These are phyloP conservation scores for Daldinia childiae DNA, from an alignment of 495 filamentous ascomycete species.

Conservation along the genomic window DNA sequence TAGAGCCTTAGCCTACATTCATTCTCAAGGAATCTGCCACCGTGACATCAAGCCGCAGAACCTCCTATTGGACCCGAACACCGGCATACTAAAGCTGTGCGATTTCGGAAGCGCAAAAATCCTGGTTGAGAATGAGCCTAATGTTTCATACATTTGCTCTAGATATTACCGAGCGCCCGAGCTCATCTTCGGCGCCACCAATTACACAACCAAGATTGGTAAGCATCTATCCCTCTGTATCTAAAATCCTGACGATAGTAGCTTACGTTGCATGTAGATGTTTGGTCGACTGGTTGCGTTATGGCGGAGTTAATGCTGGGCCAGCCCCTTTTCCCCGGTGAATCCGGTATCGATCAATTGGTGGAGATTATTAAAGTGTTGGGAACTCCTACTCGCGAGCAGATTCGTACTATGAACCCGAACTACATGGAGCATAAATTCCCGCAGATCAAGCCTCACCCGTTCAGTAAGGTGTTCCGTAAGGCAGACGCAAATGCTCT, in stretches of 20 bases:
- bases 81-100: conserved; percentile 94
- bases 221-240: conserved; percentile 48
- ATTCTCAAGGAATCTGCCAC: conserved; percentile 99
- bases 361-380: conserved; percentile 99
- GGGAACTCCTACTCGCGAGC: conserved; percentile 95
- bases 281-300: conserved; percentile 99
- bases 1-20: conserved; percentile 96
- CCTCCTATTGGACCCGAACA: conserved; percentile 87
- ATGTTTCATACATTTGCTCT: conserved; percentile 99
- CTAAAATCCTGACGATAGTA: background rate
- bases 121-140: conserved; percentile 97
- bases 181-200: conserved; percentile 98
- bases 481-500: conserved; percentile 92
- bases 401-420: conserved; percentile 99
- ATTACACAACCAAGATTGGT: conserved; percentile 99
- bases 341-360: conserved; percentile 97
- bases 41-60: conserved; percentile 99
- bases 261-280: conserved; percentile 68
- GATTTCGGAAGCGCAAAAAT: conserved; percentile 99
- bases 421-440: conserved; percentile 99
- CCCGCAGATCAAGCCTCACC: conserved; percentile 99
- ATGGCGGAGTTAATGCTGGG: conserved; percentile 99
- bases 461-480: conserved; percentile 98
- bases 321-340: conserved; percentile 97
- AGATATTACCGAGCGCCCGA: conserved; percentile 98